Conservation (phyloP, 768 basidiomycete genomes). For the Candolleomyces eurysporus region DNA sequence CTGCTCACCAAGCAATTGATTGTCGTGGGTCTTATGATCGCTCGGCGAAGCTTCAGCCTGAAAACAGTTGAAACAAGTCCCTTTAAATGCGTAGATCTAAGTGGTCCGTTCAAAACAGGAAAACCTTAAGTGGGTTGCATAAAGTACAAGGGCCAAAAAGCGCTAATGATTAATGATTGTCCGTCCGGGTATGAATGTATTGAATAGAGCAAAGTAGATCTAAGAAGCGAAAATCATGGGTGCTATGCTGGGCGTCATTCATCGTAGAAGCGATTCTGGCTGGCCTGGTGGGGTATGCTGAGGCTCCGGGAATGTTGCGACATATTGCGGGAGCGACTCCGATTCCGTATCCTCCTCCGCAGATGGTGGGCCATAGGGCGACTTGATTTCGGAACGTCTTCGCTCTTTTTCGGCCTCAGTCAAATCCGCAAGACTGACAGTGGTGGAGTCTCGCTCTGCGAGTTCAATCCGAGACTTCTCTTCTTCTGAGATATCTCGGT, state of each 20-base stretch:
- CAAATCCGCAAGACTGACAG: background rate
- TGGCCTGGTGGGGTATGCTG: background rate
- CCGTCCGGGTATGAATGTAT: too few species aligned
- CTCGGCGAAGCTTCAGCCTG: too few species aligned
- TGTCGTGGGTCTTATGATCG: too few species aligned
- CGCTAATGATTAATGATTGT: too few species aligned
- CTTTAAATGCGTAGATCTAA: too few species aligned
- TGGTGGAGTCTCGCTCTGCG: slow-evolving; percentile 6
- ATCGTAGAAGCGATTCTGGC: background rate
- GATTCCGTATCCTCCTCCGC: background rate
- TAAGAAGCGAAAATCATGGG: too few species aligned
- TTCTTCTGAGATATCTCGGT: slow-evolving; percentile 28
- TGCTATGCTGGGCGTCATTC: background rate
- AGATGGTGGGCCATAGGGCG: slow-evolving; percentile 8
- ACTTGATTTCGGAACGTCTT: slow-evolving; percentile 13
- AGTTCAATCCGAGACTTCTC: slow-evolving; percentile 29
- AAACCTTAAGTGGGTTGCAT: too few species aligned
- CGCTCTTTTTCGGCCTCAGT: slow-evolving; percentile 12
- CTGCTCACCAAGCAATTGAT: too few species aligned
- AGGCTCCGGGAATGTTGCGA: background rate
- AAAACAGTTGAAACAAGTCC: too few species aligned
- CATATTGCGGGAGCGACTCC: slow-evolving; percentile 20
- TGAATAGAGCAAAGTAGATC: too few species aligned
- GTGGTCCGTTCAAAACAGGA: too few species aligned
- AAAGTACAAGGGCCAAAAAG: too few species aligned